These are phyloP conservation scores for Kodamaea kakaduensis DNA, from an alignment of 805 yeast species.

Conservation along the genomic window DNA sequence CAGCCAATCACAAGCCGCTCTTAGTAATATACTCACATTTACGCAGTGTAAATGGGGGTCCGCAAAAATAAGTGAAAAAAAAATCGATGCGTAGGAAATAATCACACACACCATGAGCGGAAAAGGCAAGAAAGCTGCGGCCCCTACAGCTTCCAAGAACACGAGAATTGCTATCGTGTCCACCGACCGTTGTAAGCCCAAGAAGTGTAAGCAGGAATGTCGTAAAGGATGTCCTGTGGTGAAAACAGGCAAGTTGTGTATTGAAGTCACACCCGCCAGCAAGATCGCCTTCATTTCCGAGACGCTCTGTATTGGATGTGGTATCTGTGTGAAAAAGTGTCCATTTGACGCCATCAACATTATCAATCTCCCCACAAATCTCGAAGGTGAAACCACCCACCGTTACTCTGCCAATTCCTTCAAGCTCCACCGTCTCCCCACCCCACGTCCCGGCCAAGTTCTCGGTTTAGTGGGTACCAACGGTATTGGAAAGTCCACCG, in stretches of 20 bases:
- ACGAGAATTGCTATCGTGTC: slow-evolving; percentile 95
- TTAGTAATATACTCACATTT: slow-evolving; percentile 22
- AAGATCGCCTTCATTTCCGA: slow-evolving; percentile 96
- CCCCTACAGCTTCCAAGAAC: slow-evolving; percentile 29
- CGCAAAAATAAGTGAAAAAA: slow-evolving; percentile 12
- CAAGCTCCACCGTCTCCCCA: slow-evolving; percentile 94
- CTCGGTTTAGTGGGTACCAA: slow-evolving; percentile 96
- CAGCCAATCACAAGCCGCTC: slow-evolving; percentile 18
- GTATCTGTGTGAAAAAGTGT: slow-evolving; percentile 98
- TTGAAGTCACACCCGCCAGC: slow-evolving; percentile 86
- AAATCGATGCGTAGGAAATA: slow-evolving; percentile 8
- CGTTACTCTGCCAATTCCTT: slow-evolving; percentile 97
- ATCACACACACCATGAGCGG: slow-evolving; percentile 5
- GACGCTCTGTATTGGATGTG: slow-evolving; percentile 95
- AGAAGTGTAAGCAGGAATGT: slow-evolving; percentile 98
- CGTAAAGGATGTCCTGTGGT: slow-evolving; percentile 96
- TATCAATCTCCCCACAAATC: slow-evolving; percentile 92
- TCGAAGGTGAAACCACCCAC: slow-evolving; percentile 90
- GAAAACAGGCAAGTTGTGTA: slow-evolving; percentile 95
- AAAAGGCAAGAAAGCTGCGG: slow-evolving; percentile 15
- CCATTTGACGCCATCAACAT: slow-evolving; percentile 97
- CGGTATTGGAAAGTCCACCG: slow-evolving; percentile 99
- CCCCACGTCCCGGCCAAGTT: slow-evolving; percentile 99
- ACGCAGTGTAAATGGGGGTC: slow-evolving; percentile 12
- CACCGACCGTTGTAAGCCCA: slow-evolving; percentile 94